These are phyloP conservation scores for Aspergillus phoenicis DNA, from an alignment of 2,329 filamentous ascomycete species.

Conservation along the genomic window DNA sequence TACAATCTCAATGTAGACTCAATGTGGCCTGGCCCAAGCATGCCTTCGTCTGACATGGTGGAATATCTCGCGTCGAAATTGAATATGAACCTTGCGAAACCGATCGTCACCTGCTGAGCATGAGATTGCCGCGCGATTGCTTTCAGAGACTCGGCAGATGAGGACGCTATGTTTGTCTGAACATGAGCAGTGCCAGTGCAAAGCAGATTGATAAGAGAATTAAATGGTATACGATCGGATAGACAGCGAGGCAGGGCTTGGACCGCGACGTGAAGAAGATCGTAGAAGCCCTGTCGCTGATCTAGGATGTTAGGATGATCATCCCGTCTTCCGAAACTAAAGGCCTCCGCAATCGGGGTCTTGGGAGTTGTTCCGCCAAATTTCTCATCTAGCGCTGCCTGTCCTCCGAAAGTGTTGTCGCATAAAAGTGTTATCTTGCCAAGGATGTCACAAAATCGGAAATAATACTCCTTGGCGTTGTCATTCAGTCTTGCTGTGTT, in stretches of 20 bases:
- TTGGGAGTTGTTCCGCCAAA: slow-evolving; percentile 86
- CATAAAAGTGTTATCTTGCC: slow-evolving; percentile 96
- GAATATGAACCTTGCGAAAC: slow-evolving; percentile 96
- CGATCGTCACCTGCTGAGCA: slow-evolving; percentile 93
- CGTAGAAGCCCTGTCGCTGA: slow-evolving; percentile 92
- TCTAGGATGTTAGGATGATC: slow-evolving; percentile 73
- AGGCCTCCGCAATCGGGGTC: slow-evolving; percentile 91
- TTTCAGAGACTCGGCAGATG: slow-evolving; percentile 89
- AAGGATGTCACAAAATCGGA: slow-evolving; percentile 89
- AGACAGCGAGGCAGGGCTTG: slow-evolving; percentile 94
- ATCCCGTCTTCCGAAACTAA: slow-evolving; percentile 84
- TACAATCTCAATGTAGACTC: slow-evolving; percentile 92
- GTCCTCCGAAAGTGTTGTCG: slow-evolving; percentile 94
- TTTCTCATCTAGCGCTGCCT: slow-evolving; percentile 93
- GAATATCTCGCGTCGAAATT: slow-evolving; percentile 97
- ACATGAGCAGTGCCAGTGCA: slow-evolving; percentile 97
- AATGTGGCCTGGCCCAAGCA: slow-evolving; percentile 91
- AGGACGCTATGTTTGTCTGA: slow-evolving; percentile 85
- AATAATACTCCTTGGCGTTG: slow-evolving; percentile 79
- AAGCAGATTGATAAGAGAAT: slow-evolving; percentile 87
- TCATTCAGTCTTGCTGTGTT: slow-evolving; percentile 68
- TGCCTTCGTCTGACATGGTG: slow-evolving; percentile 96
- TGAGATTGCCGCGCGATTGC: slow-evolving; percentile 92
- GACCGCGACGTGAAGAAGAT: slow-evolving; percentile 90
- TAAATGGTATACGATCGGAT: slow-evolving; percentile 87